phyloP scores from a whole-genome alignment of 2,329 filamentous ascomycete genomes.

The Septoria linicola region DNA sequence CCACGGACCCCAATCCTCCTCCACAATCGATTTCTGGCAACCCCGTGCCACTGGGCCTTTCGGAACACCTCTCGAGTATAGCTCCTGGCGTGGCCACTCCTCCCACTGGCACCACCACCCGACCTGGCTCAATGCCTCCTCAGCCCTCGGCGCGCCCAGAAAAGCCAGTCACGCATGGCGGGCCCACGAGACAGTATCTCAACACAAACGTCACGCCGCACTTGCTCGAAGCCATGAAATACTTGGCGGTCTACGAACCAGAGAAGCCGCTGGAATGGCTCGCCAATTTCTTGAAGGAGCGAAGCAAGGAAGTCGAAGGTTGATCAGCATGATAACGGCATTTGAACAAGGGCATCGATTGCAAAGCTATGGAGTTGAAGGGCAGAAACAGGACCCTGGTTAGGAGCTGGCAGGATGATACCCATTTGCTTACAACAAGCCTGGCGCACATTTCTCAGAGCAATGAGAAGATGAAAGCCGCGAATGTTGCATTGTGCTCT shows the following conservation, averaged over 20 bases:
- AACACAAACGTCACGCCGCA: slow-evolving; percentile 53
- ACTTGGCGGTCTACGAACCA: slow-evolving; percentile 50
- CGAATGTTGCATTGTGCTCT: neutral
- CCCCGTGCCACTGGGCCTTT: slow-evolving; percentile 8
- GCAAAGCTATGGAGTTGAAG: slow-evolving; percentile 5
- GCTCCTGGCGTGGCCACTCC: slow-evolving; percentile 27
- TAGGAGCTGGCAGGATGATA: slow-evolving; percentile 1
- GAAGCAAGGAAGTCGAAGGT: slow-evolving; percentile 51
- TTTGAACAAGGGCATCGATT: neutral
- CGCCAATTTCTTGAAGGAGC: slow-evolving; percentile 48
- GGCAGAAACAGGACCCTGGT: neutral
- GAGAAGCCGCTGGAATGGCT: slow-evolving; percentile 53
- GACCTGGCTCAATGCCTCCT: slow-evolving; percentile 35
- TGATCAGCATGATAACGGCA: slow-evolving; percentile 8
- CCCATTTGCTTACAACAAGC: neutral
- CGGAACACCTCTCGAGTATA: slow-evolving; percentile 26
- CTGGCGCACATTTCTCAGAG: neutral
- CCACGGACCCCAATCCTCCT: slow-evolving; percentile 30
- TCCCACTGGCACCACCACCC: slow-evolving; percentile 24
- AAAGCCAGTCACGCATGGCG: slow-evolving; percentile 48
- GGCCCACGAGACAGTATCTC: slow-evolving; percentile 50
- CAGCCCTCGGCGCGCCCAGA: slow-evolving; percentile 35
- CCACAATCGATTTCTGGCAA: slow-evolving; percentile 24
- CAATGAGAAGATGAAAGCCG: neutral
- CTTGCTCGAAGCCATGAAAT: slow-evolving; percentile 54